Base-by-base conservation (phyloP, 1,284 basidiomycete species). In the Wallemia mellicola region DNA sequence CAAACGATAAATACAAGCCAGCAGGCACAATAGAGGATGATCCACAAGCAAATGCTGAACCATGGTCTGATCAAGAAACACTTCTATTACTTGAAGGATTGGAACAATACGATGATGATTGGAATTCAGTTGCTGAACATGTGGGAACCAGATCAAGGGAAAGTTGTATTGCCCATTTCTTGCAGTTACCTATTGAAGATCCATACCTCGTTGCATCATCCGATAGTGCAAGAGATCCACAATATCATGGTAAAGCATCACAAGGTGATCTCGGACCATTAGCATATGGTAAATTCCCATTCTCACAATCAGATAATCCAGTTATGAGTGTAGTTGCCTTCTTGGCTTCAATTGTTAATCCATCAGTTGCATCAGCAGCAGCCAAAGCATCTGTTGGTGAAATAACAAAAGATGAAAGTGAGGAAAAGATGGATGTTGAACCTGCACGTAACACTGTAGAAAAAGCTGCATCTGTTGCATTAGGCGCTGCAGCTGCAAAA, bases 321-420 rank as follows among this genome's bases (percentile, higher is more conserved):
- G 88, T 98, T 28, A 89, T 98, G 88, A 89, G 85, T 69, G 91
- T 98, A 25, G 89, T 98, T 15, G 86, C 92, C 0, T 96, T 96
- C 73, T 75, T 99, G 57, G 89, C 92, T 17, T 83, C 83, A 19
- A 87, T 92, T 1, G 85, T 98, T 3, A 82, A 80, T 19, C 88
- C 89, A 0, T 82, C 83, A 0, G 83, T 95, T 2, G 92, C 91
- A 0, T 84, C 87, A 0, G 88, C 91, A 60, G 91, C 88, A 0
- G 89, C 92, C 9, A 91, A 91, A 69, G 82, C 82, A 3, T 88
- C 88, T 0, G 72, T 96, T 57, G 84, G 74, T 17, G 74, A 76
- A 65, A 64, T 74, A 54, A 69, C 69, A 27, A 64, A 81, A 61
- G 80, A 82, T 56, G 73, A n/a, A 11, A 48, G 14, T 22, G 38